These are phyloP conservation scores for Chlorella sp. DNA, from an alignment of 139 green algal genomes.

Conservation along the genomic window DNA sequence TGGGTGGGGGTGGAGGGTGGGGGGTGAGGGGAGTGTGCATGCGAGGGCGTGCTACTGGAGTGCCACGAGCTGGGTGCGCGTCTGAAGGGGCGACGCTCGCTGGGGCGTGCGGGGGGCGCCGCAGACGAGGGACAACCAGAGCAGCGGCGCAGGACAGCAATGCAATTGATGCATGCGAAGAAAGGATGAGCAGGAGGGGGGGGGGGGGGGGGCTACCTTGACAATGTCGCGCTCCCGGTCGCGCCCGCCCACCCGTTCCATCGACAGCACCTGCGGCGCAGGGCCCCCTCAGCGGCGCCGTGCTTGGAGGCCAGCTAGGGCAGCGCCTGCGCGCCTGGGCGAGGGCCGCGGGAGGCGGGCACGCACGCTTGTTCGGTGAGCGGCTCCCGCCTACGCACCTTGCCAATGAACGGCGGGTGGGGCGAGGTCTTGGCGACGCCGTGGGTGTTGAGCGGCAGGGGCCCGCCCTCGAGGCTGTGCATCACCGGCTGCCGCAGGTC, in stretches of 20 bases:
- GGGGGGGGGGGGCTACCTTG: too few relatives aligned
- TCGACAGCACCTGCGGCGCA: neutral
- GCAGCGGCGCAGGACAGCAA: too few relatives aligned
- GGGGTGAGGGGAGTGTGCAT: neutral
- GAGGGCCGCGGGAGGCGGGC: neutral
- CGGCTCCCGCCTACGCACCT: too few relatives aligned
- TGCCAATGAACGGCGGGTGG: neutral
- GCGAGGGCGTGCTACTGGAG: neutral
- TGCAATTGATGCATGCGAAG: too few relatives aligned
- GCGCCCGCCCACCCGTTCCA: neutral
- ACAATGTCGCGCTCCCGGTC: too few relatives aligned
- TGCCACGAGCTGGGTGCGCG: neutral
- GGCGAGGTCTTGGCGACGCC: neutral
- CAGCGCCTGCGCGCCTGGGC: neutral
- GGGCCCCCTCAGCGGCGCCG: neutral
- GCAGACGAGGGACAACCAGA: too few relatives aligned
- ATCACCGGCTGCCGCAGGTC: neutral
- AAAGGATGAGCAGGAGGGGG: too few relatives aligned
- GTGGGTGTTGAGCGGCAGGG: slow-evolving; percentile 7
- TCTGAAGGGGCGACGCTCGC: too few relatives aligned
- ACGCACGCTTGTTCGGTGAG: too few relatives aligned
- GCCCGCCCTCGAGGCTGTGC: neutral
- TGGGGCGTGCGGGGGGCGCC: too few relatives aligned
- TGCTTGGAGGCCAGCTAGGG: neutral
- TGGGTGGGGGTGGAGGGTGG: neutral